These are phyloP conservation scores for Patellifolia procumbens DNA, from an alignment of 179 eudicot species.

Conservation along the genomic window DNA sequence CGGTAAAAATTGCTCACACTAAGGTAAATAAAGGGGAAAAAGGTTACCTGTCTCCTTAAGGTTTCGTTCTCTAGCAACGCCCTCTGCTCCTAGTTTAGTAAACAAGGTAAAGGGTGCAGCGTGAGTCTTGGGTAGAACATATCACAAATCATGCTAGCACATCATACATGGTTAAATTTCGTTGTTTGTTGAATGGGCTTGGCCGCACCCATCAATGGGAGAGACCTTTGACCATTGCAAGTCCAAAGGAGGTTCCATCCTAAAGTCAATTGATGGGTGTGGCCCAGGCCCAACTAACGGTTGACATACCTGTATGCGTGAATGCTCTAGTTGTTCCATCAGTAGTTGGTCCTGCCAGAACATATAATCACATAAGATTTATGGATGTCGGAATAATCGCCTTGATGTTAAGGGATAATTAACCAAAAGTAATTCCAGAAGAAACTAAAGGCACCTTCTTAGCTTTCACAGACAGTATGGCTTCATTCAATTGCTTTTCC, in stretches of 20 bases:
- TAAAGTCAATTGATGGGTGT: too few species aligned
- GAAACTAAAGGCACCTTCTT: constrained; percentile 46
- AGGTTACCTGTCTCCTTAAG: constrained; percentile 60
- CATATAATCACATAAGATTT: background rate
- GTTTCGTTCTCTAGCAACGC: constrained; percentile 62
- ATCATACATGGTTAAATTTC: background rate
- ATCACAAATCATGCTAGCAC: background rate
- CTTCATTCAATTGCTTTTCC: constrained; percentile 58
- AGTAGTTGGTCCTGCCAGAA: constrained; percentile 57
- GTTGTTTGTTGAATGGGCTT: too few species aligned
- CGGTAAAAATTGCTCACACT: background rate
- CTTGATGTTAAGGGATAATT: background rate
- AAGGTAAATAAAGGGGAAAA: constrained; percentile 1
- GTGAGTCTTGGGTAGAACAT: background rate
- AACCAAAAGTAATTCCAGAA: background rate
- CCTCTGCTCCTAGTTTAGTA: constrained; percentile 50
- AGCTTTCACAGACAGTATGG: constrained; percentile 53
- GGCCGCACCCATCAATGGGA: too few species aligned
- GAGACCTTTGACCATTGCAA: too few species aligned
- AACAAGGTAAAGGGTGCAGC: background rate
- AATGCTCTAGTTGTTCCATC: constrained; percentile 52
- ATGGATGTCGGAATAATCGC: background rate
- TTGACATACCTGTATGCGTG: constrained; percentile 48
- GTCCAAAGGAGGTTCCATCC: too few species aligned
- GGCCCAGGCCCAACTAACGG: too few species aligned